Evolutionary conservation across 345 rosid species (phyloP).

Genomic region (Citrus sp.): DNA sequence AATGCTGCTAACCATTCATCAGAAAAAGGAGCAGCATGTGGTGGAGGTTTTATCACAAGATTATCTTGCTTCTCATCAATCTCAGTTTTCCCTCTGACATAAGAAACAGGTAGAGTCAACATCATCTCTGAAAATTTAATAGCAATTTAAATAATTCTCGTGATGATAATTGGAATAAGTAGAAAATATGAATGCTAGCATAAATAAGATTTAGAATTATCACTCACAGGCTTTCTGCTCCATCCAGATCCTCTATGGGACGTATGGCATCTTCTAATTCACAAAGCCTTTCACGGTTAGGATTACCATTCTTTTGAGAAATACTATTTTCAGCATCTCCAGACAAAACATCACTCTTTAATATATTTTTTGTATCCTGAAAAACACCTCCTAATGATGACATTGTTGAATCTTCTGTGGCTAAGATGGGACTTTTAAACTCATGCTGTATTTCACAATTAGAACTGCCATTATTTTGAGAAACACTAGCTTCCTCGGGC

Average conservation of each 20-base stretch:
- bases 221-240: constrained; percentile 36
- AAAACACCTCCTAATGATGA: neutral
- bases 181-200: constrained; percentile 9
- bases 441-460: constrained; percentile 17
- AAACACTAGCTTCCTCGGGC: constrained; percentile 25
- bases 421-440: neutral
- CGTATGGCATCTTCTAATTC: neutral
- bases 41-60: constrained; percentile 48
- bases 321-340: constrained; percentile 2
- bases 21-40: constrained; percentile 73
- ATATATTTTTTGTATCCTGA: neutral
- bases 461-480: constrained; percentile 13
- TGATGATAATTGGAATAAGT: neutral
- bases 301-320: neutral
- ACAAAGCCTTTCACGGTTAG: neutral
- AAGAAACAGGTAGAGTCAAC: neutral
- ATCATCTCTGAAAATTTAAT: neutral
- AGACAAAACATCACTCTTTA: neutral
- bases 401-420: neutral
- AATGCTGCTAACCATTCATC: constrained; percentile 93
- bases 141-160: neutral
- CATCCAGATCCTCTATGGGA: constrained; percentile 31
- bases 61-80: constrained; percentile 42
- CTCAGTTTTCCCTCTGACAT: constrained; percentile 37
- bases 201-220: constrained; percentile 9